Conservation (phyloP, 2,329 filamentous ascomycete genomes). For the Aspergillus persii region DNA sequence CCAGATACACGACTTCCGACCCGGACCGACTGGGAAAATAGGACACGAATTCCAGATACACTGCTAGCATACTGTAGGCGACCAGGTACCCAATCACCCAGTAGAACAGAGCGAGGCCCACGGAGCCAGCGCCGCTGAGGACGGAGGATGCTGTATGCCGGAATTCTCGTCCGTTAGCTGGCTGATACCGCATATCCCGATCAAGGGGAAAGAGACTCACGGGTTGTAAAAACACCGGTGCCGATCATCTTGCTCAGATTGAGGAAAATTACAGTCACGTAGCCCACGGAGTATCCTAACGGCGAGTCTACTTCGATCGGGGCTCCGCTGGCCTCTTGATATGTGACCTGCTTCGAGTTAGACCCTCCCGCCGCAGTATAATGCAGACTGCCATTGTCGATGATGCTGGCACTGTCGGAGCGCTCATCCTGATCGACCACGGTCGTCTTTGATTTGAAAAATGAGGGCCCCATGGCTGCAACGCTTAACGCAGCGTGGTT, state of each 20-base stretch:
- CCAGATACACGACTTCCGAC: conserved; percentile 65
- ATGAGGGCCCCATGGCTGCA: neutral
- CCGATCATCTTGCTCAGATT: conserved; percentile 64
- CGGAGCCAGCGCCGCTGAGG: conserved; percentile 58
- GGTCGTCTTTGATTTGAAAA: neutral
- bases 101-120: conserved; percentile 62
- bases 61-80: conserved; percentile 53
- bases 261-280: conserved; percentile 57
- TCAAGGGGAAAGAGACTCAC: conserved; percentile 38
- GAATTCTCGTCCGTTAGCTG: neutral
- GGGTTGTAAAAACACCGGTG: conserved; percentile 64
- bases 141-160: conserved; percentile 52
- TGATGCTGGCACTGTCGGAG: conserved; percentile 6
- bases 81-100: conserved; percentile 64
- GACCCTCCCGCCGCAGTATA: conserved; percentile 15
- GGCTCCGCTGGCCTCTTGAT: conserved; percentile 62
- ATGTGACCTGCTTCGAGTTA: conserved; percentile 52
- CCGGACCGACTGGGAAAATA: conserved; percentile 68
- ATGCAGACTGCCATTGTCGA: conserved; percentile 10
- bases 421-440: neutral
- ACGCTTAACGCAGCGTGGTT: neutral
- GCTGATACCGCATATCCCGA: neutral
- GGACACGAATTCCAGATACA: conserved; percentile 63
- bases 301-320: conserved; percentile 60
- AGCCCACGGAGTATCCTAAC: conserved; percentile 58